Evolutionary conservation across 2,329 filamentous ascomycete species (phyloP), one percentile per base, ranked within the genome.

Genomic region (Talaromyces sp.): DNA sequence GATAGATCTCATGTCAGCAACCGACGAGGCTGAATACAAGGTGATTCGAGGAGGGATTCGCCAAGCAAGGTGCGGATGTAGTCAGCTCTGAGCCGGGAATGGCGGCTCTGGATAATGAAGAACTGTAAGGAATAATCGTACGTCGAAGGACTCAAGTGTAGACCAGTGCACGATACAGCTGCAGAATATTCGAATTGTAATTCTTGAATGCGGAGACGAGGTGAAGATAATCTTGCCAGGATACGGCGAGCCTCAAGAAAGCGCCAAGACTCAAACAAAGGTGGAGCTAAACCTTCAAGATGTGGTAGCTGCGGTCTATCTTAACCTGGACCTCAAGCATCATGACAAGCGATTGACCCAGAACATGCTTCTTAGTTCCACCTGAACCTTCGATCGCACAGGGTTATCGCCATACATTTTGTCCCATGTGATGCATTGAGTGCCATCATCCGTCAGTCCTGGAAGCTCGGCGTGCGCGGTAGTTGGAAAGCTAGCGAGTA

Each of bases 351-450:
- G 25, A n/a, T 42, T 28, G 37, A 57, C 21, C 14, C 35, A 25
- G 7, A 44, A 12, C 28, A 61, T 61, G 48, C 37, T 37, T 37
- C 23, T 40, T n/a, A 5, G 11, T 28, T 46, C 11, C 9, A 18
- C 52, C 35, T 35, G 14, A 57, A n/a, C 6, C 21, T 18, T 42
- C 37, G 11, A 35, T 55, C 28, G 21, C 23, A n/a, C n/a, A 25
- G 16, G 33, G 31, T 39, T 37, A 14, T 6, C 12, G 33, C 48
- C 16, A 33, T 23, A 44, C 25, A 21, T 18, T 18, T 42, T 16
- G 14, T 44, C 50, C 12, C 48, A 61, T 61, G 59, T 54, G 48
- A 61, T 61, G 59, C 23, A 44, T 52, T 61, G 59, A 61, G 50
- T 55, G 18, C 16, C 40, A 21, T 28, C 18, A 37, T 44, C 59